Evolutionary conservation across 2,329 filamentous ascomycete species (phyloP).

Genomic region (Trichocomaceae sp.): DNA sequence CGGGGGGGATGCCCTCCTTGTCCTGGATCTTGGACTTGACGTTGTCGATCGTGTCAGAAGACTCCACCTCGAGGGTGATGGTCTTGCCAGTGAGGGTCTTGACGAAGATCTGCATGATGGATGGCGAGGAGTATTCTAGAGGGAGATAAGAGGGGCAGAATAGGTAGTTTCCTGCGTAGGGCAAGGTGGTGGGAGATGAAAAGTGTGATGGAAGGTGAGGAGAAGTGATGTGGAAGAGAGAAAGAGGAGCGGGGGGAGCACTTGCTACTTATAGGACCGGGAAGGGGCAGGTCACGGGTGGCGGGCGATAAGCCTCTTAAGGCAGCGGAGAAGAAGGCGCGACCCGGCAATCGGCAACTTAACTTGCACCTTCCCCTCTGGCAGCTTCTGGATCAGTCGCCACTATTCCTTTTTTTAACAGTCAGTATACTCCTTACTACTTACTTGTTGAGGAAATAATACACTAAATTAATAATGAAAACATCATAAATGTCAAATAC

Average conservation of each 20-base stretch:
- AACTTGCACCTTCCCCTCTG: background rate
- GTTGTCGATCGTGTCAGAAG: conserved; percentile 46
- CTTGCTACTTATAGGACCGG: conserved; percentile 18
- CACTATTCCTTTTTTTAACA: background rate
- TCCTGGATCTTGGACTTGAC: conserved; percentile 56
- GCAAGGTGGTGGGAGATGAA: conserved; percentile 6
- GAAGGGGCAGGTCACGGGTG: conserved; percentile 18
- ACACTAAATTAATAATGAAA: too few species aligned
- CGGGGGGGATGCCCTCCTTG: conserved; percentile 54
- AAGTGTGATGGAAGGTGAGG: conserved; percentile 7
- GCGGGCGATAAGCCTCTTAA: conserved; percentile 17
- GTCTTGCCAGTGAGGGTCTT: conserved; percentile 71
- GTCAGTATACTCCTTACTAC: too few species aligned
- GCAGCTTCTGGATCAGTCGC: background rate
- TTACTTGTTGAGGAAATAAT: too few species aligned
- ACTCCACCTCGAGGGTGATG: conserved; percentile 47
- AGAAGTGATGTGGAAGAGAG: conserved; percentile 11
- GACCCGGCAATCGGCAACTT: background rate
- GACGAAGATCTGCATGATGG: conserved; percentile 93
- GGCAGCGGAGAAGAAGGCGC: background rate
- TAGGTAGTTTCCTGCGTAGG: background rate
- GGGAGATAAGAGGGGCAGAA: background rate
- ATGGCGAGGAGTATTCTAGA: conserved; percentile 7
- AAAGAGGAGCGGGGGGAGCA: conserved; percentile 16
- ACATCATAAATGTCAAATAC: too few species aligned